Base-by-base conservation (phyloP, 2,329 filamentous ascomycete species). In the Xylogone sp. region DNA sequence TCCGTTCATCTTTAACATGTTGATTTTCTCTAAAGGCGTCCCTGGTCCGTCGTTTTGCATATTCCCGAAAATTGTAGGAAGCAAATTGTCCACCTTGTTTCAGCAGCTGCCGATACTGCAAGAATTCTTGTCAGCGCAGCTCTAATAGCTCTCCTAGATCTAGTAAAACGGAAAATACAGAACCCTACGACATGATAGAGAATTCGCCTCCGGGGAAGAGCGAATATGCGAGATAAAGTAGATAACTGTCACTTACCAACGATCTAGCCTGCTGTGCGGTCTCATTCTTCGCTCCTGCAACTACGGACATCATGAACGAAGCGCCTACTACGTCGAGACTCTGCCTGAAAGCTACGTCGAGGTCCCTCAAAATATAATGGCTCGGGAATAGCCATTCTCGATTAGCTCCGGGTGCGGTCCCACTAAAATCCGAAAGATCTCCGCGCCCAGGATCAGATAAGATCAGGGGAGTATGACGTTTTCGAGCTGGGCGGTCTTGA, bases 1-100 rank as follows among this genome's bases (percentile, higher is more conserved):
- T 78, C 56, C 90, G 78, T 59, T 83, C 78, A 66, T 97, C 94
- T 44, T 82, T 74, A 63, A 90, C 86, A 51, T 71, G 68, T 70
- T 83, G 80, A 70, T 95, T 81, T 69, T 96, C 90, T 63, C 87
- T 82, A 71, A 97, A 99, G 3, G 90, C 86, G 75, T 97, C 94
- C 68, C 82, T 82, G 68, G 94, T 96, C 70, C 93, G 83, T 67
- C 94, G 86, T 72, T 86, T 88, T 49, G 94, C 92, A 72, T 99
- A 99, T 70, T 97, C 93, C 73, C 94, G 84, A 79, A 97, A 99
- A 75, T 97, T 99, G 78, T 97, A 99, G 61, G 88, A 84, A 56
- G 90, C 83, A 71, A 99, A 97, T 66, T 96, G 88, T 56, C 81
- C 79, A 56, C 90, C 85, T 70, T 94, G 88, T 62, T 92, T 88